Percentiles rank a stretch among this genome's conserved stretches.
Evolutionary conservation across 805 yeast genomes (phyloP).

Genomic region (Saccharomycopsis babjevae): DNA sequence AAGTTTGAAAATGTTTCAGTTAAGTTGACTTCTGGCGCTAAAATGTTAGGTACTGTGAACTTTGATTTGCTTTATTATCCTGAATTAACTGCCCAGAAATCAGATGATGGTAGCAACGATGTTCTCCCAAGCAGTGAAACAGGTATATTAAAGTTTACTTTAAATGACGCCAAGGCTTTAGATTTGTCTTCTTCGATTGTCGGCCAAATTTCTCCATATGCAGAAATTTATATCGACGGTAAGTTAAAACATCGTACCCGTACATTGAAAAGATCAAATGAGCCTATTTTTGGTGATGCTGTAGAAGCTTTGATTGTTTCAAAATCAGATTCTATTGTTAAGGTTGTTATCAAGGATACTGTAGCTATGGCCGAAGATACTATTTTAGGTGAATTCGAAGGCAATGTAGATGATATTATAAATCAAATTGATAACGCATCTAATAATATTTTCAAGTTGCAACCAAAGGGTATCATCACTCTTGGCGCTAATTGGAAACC

Average conservation of each 20-base stretch:
- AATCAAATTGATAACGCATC: conserved; percentile 38
- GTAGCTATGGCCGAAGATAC: conserved; percentile 37
- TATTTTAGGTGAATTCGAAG: conserved; percentile 42
- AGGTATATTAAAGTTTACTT: conserved; percentile 57
- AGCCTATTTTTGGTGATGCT: conserved; percentile 60
- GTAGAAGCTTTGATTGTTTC: conserved; percentile 54
- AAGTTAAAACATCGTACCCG: conserved; percentile 48
- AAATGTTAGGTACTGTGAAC: conserved; percentile 34
- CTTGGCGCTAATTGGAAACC: conserved; percentile 64
- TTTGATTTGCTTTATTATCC: conserved; percentile 36
- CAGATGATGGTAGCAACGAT: conserved; percentile 21
- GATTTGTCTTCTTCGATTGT: conserved; percentile 41
- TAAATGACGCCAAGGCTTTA: conserved; percentile 52
- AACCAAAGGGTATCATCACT: conserved; percentile 46
- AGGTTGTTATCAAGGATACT: conserved; percentile 51
- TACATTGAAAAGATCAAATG: conserved; percentile 55
- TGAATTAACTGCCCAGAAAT: conserved; percentile 16
- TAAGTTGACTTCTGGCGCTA: conserved; percentile 13
- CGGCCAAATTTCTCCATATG: conserved; percentile 46
- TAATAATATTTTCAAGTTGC: conserved; percentile 38
- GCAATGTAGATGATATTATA: conserved; percentile 44
- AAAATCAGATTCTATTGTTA: conserved; percentile 45
- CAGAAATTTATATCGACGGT: conserved; percentile 52
- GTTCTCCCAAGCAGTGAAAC: conserved; percentile 47
- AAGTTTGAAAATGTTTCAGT: conserved; percentile 29